phyloP scores from a whole-genome alignment of 1,139 yeast genomes.

The Yamadazyma atlantica region DNA sequence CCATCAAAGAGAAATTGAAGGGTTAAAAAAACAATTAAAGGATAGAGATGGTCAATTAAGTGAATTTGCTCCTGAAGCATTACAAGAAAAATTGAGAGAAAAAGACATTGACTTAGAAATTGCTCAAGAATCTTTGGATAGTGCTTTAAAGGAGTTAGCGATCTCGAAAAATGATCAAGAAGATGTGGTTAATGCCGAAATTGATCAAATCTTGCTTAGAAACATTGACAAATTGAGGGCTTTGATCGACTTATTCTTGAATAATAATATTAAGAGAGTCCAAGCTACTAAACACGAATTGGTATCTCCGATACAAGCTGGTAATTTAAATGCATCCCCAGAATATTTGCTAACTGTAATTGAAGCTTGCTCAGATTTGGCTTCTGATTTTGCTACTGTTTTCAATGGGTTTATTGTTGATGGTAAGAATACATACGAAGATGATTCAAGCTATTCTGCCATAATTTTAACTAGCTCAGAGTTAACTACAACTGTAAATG shows the following conservation, averaged over 20 bases:
- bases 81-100: conserved; percentile 55
- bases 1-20: conserved; percentile 58
- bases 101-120: conserved; percentile 81
- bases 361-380: conserved; percentile 69
- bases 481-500: conserved; percentile 64
- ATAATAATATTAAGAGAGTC: conserved; percentile 67
- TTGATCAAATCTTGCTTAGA: conserved; percentile 52
- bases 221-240: conserved; percentile 52
- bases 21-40: conserved; percentile 37
- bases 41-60: conserved; percentile 25
- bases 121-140: conserved; percentile 76
- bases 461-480: conserved; percentile 69
- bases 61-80: conserved; percentile 24
- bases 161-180: conserved; percentile 56
- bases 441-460: conserved; percentile 53
- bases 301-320: conserved; percentile 80
- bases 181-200: conserved; percentile 56
- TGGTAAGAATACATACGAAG: conserved; percentile 55
- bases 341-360: conserved; percentile 66
- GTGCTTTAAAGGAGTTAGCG: conserved; percentile 62
- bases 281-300: conserved; percentile 75
- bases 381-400: conserved; percentile 79
- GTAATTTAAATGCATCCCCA: conserved; percentile 77
- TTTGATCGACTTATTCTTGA: conserved; percentile 72
- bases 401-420: conserved; percentile 80